A percentile compares a stretch with the other conserved stretches of the same genome.
phyloP scores from a whole-genome alignment of 2,329 filamentous ascomycete species.

The Verticillium zaregamsianum region DNA sequence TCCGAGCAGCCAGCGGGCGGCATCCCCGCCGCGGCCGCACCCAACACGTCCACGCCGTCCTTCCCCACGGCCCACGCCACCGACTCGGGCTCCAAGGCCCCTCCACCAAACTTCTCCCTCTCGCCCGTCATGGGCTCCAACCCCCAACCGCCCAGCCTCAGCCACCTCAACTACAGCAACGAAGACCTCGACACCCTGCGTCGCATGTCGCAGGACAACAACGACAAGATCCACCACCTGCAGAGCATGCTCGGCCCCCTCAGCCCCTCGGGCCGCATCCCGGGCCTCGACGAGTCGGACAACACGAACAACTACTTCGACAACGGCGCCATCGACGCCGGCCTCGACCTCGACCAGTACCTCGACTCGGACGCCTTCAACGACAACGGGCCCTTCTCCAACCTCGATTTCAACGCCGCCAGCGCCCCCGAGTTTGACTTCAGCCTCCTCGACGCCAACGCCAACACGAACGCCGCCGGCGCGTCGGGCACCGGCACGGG shows the following conservation, averaged over 20 bases:
- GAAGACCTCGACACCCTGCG: constrained; percentile 75
- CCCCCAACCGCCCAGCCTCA: constrained; percentile 45
- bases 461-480: constrained; percentile 18
- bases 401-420: constrained; percentile 35
- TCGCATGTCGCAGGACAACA: constrained; percentile 74
- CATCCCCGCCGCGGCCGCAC: constrained; percentile 8
- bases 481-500: constrained; percentile 2
- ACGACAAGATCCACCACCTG: constrained; percentile 70
- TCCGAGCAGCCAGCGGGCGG: constrained; percentile 19
- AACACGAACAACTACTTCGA: constrained; percentile 22
- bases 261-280: constrained; percentile 74
- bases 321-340: constrained; percentile 26
- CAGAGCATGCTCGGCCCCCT: constrained; percentile 72
- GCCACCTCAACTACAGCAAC: constrained; percentile 60
- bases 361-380: constrained; percentile 38
- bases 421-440: constrained; percentile 50
- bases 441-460: constrained; percentile 32
- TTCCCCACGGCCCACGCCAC: constrained; percentile 11
- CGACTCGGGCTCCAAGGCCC: constrained; percentile 15
- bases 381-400: constrained; percentile 34
- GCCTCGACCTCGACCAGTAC: constrained; percentile 48
- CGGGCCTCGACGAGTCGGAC: constrained; percentile 53
- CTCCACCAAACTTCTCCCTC: constrained; percentile 30
- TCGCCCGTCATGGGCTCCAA: constrained; percentile 46
- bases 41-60: constrained; percentile 13